Percentiles rank a stretch among this genome's conserved stretches.
These are phyloP conservation scores for Trichomonas vaginalis DNA, from an alignment of 208 protist species.

Conservation along the genomic window DNA sequence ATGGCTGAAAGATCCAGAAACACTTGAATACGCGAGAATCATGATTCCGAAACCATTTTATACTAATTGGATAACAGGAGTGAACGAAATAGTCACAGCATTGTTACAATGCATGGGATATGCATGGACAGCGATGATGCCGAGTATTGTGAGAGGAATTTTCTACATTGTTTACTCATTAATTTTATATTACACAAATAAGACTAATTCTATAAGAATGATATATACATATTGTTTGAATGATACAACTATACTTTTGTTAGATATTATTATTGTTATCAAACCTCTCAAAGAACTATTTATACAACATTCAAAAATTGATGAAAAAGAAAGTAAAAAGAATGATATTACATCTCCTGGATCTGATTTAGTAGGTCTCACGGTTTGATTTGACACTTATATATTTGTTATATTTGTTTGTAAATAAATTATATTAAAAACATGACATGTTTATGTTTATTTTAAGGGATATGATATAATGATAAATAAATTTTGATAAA, in stretches of 20 bases:
- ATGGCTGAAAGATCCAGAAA: not conserved
- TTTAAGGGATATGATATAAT: no score
- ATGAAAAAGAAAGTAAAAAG: no score
- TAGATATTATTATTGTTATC: not conserved
- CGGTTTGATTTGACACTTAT: no score
- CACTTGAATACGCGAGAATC: not conserved
- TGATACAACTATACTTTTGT: not conserved
- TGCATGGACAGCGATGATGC: not conserved
- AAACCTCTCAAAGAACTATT: not conserved
- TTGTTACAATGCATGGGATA: not conserved
- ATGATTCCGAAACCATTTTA: not conserved
- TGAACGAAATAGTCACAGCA: not conserved
- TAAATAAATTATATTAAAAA: no score
- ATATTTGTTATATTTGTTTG: no score
- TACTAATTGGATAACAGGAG: not conserved
- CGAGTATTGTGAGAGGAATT: not conserved
- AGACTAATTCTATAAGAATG: not conserved
- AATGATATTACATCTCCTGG: no score
- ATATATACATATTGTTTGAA: not conserved
- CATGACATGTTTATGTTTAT: no score
- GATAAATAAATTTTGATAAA: no score
- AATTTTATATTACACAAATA: not conserved
- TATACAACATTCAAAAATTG: no score
- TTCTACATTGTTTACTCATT: not conserved
- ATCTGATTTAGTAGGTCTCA: no score